phyloP scores from a whole-genome alignment of 495 filamentous ascomycete genomes.

The Cladorrhinum samala region DNA sequence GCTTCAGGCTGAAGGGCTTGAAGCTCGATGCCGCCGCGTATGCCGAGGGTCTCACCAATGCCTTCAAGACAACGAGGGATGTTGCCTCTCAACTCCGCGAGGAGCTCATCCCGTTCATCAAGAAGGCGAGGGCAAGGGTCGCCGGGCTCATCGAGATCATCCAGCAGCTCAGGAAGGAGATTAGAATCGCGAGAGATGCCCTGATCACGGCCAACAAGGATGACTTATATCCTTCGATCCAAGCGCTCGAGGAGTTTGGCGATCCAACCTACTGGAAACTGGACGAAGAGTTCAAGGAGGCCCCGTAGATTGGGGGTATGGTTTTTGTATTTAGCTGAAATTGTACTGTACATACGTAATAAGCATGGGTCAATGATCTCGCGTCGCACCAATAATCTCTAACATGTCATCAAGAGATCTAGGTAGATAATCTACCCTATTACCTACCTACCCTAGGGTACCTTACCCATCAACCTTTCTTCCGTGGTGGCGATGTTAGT shows the following conservation, averaged over 20 bases:
- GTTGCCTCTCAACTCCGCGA: background rate
- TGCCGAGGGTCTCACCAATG: slow-evolving; percentile 10
- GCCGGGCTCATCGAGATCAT: slow-evolving; percentile 7
- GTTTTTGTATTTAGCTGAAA: background rate
- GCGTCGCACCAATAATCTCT: no score
- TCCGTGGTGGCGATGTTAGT: no score
- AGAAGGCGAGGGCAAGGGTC: slow-evolving; percentile 7
- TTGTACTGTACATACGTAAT: background rate
- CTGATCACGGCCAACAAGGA: slow-evolving; percentile 4
- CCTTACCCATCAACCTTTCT: no score
- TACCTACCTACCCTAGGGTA: no score
- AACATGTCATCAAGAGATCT: no score
- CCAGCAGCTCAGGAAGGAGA: slow-evolving; percentile 7
- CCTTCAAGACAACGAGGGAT: slow-evolving; percentile 14
- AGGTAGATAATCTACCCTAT: no score
- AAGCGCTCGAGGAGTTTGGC: background rate
- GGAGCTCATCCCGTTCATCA: slow-evolving; percentile 6
- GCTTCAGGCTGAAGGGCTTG: background rate
- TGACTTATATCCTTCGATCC: background rate
- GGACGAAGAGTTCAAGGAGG: slow-evolving; percentile 1
- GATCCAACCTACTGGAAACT: background rate
- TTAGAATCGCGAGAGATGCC: slow-evolving; percentile 3
- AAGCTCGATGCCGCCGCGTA: slow-evolving; percentile 6
- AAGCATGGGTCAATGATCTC: no score
- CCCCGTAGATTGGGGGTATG: background rate